Conservation (phyloP, 2,329 filamentous ascomycete genomes). For the Aspergillus aculeatus region DNA sequence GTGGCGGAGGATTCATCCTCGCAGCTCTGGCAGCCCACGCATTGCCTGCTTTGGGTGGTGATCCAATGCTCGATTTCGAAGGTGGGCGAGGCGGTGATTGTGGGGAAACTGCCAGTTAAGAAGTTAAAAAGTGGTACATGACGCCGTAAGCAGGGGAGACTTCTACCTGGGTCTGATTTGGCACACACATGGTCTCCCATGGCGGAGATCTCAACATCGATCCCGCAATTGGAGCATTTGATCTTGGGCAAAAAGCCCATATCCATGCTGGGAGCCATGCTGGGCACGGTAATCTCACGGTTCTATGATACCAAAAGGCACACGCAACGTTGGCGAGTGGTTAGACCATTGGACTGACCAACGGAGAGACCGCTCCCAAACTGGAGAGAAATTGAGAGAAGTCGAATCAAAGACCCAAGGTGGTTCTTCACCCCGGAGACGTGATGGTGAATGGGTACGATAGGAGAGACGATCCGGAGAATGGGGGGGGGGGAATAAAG, state of each 20-base stretch:
- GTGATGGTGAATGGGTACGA: background rate
- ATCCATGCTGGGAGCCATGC: conserved; percentile 46
- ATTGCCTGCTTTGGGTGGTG: conserved; percentile 23
- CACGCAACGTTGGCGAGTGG: conserved; percentile 11
- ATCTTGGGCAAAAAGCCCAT: conserved; percentile 75
- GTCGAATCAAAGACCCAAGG: background rate
- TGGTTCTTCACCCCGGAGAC: background rate
- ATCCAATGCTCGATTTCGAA: conserved; percentile 27
- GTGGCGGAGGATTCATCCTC: conserved; percentile 51
- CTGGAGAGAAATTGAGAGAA: background rate
- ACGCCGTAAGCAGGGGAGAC: conserved; percentile 7
- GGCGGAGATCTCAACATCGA: conserved; percentile 75
- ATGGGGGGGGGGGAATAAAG: background rate
- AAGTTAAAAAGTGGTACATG: conserved; percentile 7
- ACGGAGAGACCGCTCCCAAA: background rate
- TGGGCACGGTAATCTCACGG: conserved; percentile 28
- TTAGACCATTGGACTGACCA: conserved; percentile 17
- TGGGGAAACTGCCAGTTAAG: conserved; percentile 8
- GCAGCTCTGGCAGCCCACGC: conserved; percentile 38
- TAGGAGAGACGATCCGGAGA: conserved; percentile 1
- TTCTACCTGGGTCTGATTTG: conserved; percentile 40
- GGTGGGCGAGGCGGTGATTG: conserved; percentile 27
- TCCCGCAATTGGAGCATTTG: conserved; percentile 80
- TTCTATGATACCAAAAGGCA: conserved; percentile 35
- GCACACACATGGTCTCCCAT: conserved; percentile 83